These are phyloP conservation scores for Haematococcus lacustris DNA, from an alignment of 139 green algal genomes.

Conservation along the genomic window DNA sequence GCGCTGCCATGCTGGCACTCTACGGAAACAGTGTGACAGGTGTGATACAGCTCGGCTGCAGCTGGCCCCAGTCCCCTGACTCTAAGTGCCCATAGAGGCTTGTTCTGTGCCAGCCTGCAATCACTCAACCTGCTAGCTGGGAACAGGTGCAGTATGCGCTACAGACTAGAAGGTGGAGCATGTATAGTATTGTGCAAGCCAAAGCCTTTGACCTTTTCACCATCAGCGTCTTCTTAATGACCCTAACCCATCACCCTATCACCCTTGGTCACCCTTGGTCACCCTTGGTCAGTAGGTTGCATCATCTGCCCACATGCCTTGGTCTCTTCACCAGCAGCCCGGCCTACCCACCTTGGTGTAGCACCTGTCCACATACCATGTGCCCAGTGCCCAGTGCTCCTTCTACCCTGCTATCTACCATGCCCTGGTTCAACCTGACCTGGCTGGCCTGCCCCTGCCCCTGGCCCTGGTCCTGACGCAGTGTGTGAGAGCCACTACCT, in stretches of 20 bases:
- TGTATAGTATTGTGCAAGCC: neutral
- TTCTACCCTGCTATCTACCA: neutral
- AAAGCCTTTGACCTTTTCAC: neutral
- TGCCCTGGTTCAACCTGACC: slow-evolving; percentile 63
- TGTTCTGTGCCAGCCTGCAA: neutral
- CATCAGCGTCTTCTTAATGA: too few species aligned
- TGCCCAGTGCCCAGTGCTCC: neutral
- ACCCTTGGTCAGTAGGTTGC: too few species aligned
- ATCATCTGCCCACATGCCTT: too few species aligned
- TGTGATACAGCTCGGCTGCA: too few species aligned
- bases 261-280: too few species aligned
- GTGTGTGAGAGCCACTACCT: slow-evolving; percentile 75
- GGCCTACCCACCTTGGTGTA: too few species aligned
- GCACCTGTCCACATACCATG: neutral
- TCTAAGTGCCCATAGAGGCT: neutral
- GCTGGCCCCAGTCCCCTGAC: too few species aligned
- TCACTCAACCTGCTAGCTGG: neutral
- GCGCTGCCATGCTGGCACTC: slow-evolving; percentile 57
- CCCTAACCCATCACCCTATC: too few species aligned
- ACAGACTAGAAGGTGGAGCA: too few species aligned
- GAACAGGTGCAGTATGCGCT: neutral
- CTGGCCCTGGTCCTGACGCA: too few species aligned
- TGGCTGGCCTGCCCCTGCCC: too few species aligned
- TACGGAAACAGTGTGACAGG: slow-evolving; percentile 34
- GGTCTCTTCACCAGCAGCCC: too few species aligned